Evolutionary conservation across 2,329 filamentous ascomycete species (phyloP).

Genomic region (Rhinocladiella mackenziei): DNA sequence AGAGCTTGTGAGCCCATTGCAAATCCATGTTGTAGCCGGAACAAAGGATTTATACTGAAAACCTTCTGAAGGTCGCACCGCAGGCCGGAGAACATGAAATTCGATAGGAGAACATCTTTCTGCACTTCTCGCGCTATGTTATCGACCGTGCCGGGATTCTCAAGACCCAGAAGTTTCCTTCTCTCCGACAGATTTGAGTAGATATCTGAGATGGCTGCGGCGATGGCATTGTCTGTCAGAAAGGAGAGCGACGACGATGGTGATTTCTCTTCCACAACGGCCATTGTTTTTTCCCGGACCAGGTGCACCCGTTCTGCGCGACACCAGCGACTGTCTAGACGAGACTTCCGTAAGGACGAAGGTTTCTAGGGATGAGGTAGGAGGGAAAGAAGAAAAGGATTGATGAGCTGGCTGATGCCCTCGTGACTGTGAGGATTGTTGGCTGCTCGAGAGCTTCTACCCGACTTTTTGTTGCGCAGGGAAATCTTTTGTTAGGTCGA

Average conservation of each 20-base stretch:
- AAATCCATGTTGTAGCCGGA: conserved; percentile 96
- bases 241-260: conserved; percentile 55
- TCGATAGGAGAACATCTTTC: conserved; percentile 92
- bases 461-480: conserved; percentile 22
- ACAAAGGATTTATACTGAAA: conserved; percentile 87
- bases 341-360: not conserved
- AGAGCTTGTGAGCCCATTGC: conserved; percentile 84
- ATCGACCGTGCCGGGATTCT: conserved; percentile 91
- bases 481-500: conserved; percentile 14
- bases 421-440: conserved; percentile 17
- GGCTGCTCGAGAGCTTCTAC: conserved; percentile 17
- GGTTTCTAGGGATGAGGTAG: conserved; percentile 1
- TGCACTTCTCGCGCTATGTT: conserved; percentile 85
- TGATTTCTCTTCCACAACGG: conserved; percentile 35
- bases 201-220: conserved; percentile 67
- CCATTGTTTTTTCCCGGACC: conserved; percentile 16
- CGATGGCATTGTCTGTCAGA: conserved; percentile 69
- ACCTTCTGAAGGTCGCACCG: conserved; percentile 95
- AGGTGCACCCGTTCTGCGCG: conserved; percentile 4
- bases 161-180: conserved; percentile 80
- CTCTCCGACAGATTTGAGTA: conserved; percentile 78
- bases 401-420: conserved; percentile 17
- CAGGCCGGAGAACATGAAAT: conserved; percentile 94
- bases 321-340: not conserved
- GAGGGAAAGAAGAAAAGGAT: conserved; percentile 8